Base-by-base conservation (phyloP, 2,329 filamentous ascomycete species). In the Leptosphaerulina australis region DNA sequence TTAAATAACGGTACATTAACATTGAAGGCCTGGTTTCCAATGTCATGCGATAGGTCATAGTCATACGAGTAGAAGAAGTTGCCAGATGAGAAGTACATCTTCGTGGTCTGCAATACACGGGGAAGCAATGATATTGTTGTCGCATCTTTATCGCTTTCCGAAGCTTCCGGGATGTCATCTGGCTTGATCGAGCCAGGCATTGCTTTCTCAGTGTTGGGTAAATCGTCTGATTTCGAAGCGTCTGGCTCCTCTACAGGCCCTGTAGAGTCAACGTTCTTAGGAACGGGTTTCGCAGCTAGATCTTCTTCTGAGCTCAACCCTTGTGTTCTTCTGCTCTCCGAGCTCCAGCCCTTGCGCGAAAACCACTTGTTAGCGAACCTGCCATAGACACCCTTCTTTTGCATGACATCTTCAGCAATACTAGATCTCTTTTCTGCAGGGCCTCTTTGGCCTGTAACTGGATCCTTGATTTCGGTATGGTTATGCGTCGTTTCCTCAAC, bases 41-140 rank as follows among this genome's bases (percentile, higher is more conserved):
- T 70, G 45, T 82, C 85, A 47, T 87, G 83, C 0, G 94, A 97
- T 40, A 99, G 83, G 69, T 99, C 92, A 68, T 93, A 83, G 58
- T 99, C 94, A 70, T 99, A 97, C 0, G 92, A 92, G 71, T 93
- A 99, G 77, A 88, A 97, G 72, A 97, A 97, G 70, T 90, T 97
- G 56, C 83, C 82, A 0, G 86, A 82, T 1, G 88, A 86, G 67
- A 97, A 93, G 53, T 96, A 83, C 46, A 97, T 83, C 66, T 90
- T 90, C 1, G 91, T 87, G 24, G 90, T 95, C 30, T 88, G 83
- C 31, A 99, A 73, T 29, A 97, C 79, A 66, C 96, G 96, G 1
- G 93, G 93, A 9, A 96, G 77, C 24, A 97, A 53, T 0, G 66
- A 60, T 25, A 67, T 50, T 2, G 69, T 71, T 2, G 64, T 62